phyloP scores from a whole-genome alignment of 805 yeast species.

The Yamadazyma phyllophila region DNA sequence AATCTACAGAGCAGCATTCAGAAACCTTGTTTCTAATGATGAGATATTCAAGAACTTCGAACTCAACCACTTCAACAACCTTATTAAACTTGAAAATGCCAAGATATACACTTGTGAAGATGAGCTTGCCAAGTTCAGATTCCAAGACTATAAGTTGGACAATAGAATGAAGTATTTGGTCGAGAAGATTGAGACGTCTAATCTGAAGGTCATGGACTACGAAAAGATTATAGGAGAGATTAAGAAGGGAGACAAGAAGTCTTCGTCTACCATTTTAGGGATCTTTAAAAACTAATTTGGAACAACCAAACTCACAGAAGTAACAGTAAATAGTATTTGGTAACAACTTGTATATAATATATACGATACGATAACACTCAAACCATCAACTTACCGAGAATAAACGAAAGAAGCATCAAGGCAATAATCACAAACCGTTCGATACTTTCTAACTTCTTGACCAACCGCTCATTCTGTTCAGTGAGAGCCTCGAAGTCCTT shows the following conservation, averaged over 20 bases:
- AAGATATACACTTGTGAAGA: conserved; percentile 66
- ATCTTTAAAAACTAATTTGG: conserved; percentile 3
- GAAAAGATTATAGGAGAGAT: conserved; percentile 29
- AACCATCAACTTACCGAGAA: conserved; percentile 71
- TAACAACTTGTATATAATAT: conserved; percentile 1
- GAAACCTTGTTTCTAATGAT: conserved; percentile 56
- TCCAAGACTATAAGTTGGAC: conserved; percentile 49
- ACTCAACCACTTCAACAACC: conserved; percentile 51
- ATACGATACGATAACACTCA: conserved; percentile 16
- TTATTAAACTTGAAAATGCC: conserved; percentile 57
- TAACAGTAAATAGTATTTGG: too few species aligned
- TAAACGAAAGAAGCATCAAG: conserved; percentile 50
- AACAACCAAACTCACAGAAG: too few species aligned
- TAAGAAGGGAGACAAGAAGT: conserved; percentile 9
- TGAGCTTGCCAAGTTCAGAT: conserved; percentile 56
- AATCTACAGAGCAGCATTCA: conserved; percentile 75
- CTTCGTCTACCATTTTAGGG: conserved; percentile 11
- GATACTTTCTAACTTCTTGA: conserved; percentile 45
- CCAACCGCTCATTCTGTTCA: conserved; percentile 39
- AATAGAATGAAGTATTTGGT: conserved; percentile 66
- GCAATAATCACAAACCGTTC: conserved; percentile 40
- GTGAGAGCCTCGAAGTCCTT: conserved; percentile 38
- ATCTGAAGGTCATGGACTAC: conserved; percentile 35
- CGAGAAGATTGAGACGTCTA: conserved; percentile 62
- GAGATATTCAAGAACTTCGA: conserved; percentile 61